Evolutionary conservation across 2,329 filamentous ascomycete species (phyloP), one percentile per base, ranked within the genome.

Genomic region (Aspergillus amoenus): DNA sequence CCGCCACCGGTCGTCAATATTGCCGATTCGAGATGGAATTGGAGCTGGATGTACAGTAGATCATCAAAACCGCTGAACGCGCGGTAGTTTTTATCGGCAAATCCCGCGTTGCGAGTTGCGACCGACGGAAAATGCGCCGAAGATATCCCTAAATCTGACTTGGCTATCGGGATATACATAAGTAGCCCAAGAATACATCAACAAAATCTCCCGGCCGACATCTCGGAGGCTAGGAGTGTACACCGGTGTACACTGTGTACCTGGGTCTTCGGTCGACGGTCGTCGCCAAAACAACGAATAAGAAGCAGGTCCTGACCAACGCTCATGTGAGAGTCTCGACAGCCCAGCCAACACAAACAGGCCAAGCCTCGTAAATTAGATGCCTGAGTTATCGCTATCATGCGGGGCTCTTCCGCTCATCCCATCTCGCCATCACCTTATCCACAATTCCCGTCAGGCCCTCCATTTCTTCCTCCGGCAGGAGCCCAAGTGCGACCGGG

Each of bases 381-480:
- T 22, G 22, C 42, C 21, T 21, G 11, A 12, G 21, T 22, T 17
- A 32, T 34, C n/a, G 27, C 9, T 17, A 47, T 49, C 32, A 15
- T 11, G 46, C 18, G 9, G 11, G 27, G 3, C 18, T 27, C 17
- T 49, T 34, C 30, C 32, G 32, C 30, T 56, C 55, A 51, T 71
- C 65, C 72, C 69, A 74, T 64, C 84, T 80, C 43, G 78, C 76
- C 69, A 87, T 77, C 13, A 93, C 83, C 46, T 89, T 84, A 57
- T 89, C 83, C 32, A 93, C 86, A 41, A 96, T 85, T 62, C 82
- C 83, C 67, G 84, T 86, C 66, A 97, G 88, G 0, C 89, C 91
- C 69, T 93, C 91, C 86, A 97, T 93, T 77, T 97, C 93, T 79
- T 97, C 94, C 70, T 97, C 93, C 6, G 93, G 85, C 0, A 86